phyloP scores from a whole-genome alignment of 169 alveolate genomes.

The Plasmodium reichenowi region DNA sequence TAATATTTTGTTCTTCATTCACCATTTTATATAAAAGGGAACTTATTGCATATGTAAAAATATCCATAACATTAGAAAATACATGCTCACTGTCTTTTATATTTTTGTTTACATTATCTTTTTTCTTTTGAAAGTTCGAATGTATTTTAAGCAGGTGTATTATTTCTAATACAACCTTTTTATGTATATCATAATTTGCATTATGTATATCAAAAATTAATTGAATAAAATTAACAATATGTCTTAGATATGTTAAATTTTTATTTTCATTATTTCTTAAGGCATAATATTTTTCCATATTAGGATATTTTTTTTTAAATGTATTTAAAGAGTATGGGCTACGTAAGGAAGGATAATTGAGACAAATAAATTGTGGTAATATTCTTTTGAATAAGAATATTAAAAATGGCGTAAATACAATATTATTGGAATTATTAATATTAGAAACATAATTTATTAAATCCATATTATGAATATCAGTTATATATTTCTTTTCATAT shows the following conservation, averaged over 20 bases:
- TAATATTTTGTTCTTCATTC: slow-evolving; percentile 56
- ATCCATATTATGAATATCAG: slow-evolving; percentile 10
- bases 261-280: slow-evolving; percentile 42
- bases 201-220: slow-evolving; percentile 62
- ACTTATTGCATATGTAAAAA: slow-evolving; percentile 63
- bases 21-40: slow-evolving; percentile 38
- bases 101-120: slow-evolving; percentile 18
- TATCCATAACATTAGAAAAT: slow-evolving; percentile 29
- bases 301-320: slow-evolving; percentile 23
- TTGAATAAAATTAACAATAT: slow-evolving; percentile 53
- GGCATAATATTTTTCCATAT: slow-evolving; percentile 15
- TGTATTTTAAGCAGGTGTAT: slow-evolving; percentile 53
- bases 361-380: slow-evolving; percentile 70
- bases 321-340: slow-evolving; percentile 20
- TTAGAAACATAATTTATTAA: slow-evolving; percentile 3
- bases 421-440: slow-evolving; percentile 12
- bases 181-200: slow-evolving; percentile 49
- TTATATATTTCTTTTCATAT: slow-evolving; percentile 4
- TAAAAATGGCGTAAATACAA: slow-evolving; percentile 63
- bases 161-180: slow-evolving; percentile 61
- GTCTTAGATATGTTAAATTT: slow-evolving; percentile 46
- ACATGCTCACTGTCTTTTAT: neutral
- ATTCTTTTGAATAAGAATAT: slow-evolving; percentile 67
- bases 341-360: slow-evolving; percentile 52
- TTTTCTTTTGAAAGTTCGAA: slow-evolving; percentile 54